These are phyloP conservation scores for Penicillium crystallinum DNA, from an alignment of 495 filamentous ascomycete species.

Conservation along the genomic window DNA sequence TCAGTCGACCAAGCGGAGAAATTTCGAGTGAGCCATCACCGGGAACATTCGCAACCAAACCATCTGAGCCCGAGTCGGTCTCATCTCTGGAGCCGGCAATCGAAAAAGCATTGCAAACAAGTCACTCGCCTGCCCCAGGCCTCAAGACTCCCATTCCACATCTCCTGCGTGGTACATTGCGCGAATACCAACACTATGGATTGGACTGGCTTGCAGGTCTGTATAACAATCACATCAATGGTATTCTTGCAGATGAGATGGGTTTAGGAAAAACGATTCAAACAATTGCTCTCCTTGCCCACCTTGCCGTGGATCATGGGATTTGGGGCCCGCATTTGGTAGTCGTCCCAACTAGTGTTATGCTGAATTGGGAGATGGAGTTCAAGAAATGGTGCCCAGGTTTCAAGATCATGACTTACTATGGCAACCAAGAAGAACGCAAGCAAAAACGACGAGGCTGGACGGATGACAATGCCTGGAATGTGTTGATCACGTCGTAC, in stretches of 20 bases:
- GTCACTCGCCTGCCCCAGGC: constrained; percentile 32
- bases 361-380: constrained; percentile 99
- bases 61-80: constrained; percentile 62
- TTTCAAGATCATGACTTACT: constrained; percentile 97
- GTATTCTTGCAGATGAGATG: constrained; percentile 99
- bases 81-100: constrained; percentile 50
- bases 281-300: constrained; percentile 90
- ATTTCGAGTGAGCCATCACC: constrained; percentile 48
- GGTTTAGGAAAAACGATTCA: constrained; percentile 98
- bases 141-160: constrained; percentile 76
- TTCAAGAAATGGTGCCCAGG: constrained; percentile 99
- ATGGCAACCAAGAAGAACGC: constrained; percentile 87
- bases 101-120: constrained; percentile 31
- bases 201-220: constrained; percentile 93
- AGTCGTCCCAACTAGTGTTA: constrained; percentile 95
- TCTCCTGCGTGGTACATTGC: constrained; percentile 82
- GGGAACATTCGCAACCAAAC: constrained; percentile 59
- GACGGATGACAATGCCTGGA: constrained; percentile 86
- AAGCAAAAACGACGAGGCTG: constrained; percentile 86
- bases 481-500: constrained; percentile 96
- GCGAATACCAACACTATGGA: constrained; percentile 95
- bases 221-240: constrained; percentile 90
- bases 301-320: constrained; percentile 84
- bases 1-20: constrained; percentile 28
- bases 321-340: constrained; percentile 96